Base-by-base conservation (phyloP, 176 grass and related monocot species). In the Eleusine coracana region DNA sequence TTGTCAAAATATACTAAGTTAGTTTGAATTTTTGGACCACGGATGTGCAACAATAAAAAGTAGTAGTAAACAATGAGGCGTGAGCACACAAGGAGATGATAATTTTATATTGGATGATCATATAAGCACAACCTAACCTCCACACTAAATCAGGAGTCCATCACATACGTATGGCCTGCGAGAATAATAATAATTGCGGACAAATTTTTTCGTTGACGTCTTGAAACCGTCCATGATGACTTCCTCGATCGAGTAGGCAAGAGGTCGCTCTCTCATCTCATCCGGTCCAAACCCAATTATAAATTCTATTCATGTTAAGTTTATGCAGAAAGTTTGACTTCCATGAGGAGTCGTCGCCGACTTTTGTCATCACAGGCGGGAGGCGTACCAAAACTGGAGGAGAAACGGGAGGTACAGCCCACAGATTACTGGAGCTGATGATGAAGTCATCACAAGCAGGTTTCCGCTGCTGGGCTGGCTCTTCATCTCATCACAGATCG, bases 401-500 rank as follows among this genome's bases (percentile, higher is more conserved):
- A 60, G 62, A 40, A 73, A 79, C 67, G 18, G 9, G 49, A 56
- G 29, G 27, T 12, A 27, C 54, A 49, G 74, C 54, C 83, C 66
- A 38, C 55, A 34, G 41, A 50, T 80, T 80, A 42, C 76, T 55
- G 68, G 45, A 73, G 68, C 10, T 3, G 58, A 25, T 6, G 18
- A 86, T 79, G 84, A 79, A 5, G 36, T 72, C 75, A 79, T 12
- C 40, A 45, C 29, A 59, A 45, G 42, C 40, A 39, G 66, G 66
- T 79, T 36, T 46, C 40, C 18, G 20, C 56, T 21, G n/a, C 13
- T 17, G 2, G 0, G 8, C 38, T 63, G 7, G 56, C 39, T n/a
- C 25, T 2, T 45, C 73, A 45, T 59, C 56, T 23, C 21, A 59
- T 25, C 7, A 59, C 56, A n/a, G 7, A 59, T 59, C 7, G 56